A percentile compares a stretch with the other conserved stretches of the same genome.
These are phyloP conservation scores for Colletotrichum coccodes DNA, from an alignment of 2,329 filamentous ascomycete species.

Conservation along the genomic window DNA sequence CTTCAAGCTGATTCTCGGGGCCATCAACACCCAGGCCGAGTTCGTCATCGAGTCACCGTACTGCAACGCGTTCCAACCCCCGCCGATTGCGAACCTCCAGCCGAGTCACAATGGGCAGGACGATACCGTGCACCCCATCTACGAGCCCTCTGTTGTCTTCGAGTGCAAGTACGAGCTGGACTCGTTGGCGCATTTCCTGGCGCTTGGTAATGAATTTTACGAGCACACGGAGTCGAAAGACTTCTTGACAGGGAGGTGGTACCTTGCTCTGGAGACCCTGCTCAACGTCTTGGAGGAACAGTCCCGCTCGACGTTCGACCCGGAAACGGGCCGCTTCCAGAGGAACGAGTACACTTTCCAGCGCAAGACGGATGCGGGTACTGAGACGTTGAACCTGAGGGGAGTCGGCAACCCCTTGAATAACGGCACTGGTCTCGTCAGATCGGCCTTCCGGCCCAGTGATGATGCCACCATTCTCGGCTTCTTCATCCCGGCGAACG, in stretches of 20 bases:
- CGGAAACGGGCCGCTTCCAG: constrained; percentile 69
- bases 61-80: constrained; percentile 98
- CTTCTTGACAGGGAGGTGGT: constrained; percentile 84
- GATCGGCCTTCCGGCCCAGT: constrained; percentile 92
- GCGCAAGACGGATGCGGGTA: constrained; percentile 81
- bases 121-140: constrained; percentile 86
- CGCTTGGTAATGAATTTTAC: constrained; percentile 87
- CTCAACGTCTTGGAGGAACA: constrained; percentile 82
- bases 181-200: constrained; percentile 91
- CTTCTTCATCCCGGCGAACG: constrained; percentile 95
- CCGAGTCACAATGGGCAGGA: constrained; percentile 82
- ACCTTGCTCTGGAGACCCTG: constrained; percentile 78
- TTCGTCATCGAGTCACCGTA: constrained; percentile 95
- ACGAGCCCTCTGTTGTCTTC: constrained; percentile 87
- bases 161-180: constrained; percentile 99
- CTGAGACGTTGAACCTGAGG: constrained; percentile 85
- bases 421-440: constrained; percentile 82
- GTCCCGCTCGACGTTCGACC: constrained; percentile 82
- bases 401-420: constrained; percentile 95
- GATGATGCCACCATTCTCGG: constrained; percentile 95
- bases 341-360: constrained; percentile 90
- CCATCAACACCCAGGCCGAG: constrained; percentile 95
- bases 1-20: constrained; percentile 84
- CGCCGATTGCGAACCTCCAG: constrained; percentile 80
- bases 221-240: constrained; percentile 80